Evolutionary conservation across 257 asterid genomes (phyloP).

Genomic region (Solanum infundibuliforme): DNA sequence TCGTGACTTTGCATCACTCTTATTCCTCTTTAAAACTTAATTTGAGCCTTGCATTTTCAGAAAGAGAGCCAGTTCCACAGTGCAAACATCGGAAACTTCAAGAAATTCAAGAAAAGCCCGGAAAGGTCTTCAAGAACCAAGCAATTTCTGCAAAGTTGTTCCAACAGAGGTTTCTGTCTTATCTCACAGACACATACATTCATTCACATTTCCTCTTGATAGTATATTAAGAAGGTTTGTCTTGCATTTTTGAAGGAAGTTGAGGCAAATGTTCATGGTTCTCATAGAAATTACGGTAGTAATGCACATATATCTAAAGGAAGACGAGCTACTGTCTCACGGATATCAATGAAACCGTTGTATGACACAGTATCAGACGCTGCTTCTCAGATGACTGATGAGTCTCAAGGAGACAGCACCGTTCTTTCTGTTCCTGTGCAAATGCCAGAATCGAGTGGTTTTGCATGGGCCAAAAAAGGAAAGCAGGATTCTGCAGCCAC

Average conservation of each 20-base stretch:
- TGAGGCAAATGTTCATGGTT: slow-evolving; percentile 24
- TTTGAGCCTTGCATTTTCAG: slow-evolving; percentile 23
- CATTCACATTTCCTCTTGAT: not conserved
- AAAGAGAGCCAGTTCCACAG: slow-evolving; percentile 31
- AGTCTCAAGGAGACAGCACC: slow-evolving; percentile 37
- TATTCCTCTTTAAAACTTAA: not conserved
- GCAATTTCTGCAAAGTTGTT: slow-evolving; percentile 30
- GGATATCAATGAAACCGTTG: slow-evolving; percentile 34
- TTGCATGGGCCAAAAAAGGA: slow-evolving; percentile 41
- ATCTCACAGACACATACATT: not conserved
- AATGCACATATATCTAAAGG: slow-evolving; percentile 14
- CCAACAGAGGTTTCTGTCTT: slow-evolving; percentile 41
- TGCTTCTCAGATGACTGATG: slow-evolving; percentile 46
- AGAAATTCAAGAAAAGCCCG: slow-evolving; percentile 51
- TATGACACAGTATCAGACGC: slow-evolving; percentile 59
- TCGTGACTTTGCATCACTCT: not conserved
- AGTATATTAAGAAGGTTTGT: not conserved
- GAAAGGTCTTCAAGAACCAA: slow-evolving; percentile 45
- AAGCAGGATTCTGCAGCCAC: slow-evolving; percentile 37
- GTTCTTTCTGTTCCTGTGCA: slow-evolving; percentile 48
- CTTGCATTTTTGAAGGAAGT: slow-evolving; percentile 27
- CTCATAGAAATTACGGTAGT: slow-evolving; percentile 20
- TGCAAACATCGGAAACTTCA: slow-evolving; percentile 22
- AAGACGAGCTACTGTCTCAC: slow-evolving; percentile 33
- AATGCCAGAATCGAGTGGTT: slow-evolving; percentile 31